A percentile compares a stretch with the other conserved stretches of the same genome.
phyloP scores from a whole-genome alignment of 208 protist species.

The Wallacemonas collosoma region DNA sequence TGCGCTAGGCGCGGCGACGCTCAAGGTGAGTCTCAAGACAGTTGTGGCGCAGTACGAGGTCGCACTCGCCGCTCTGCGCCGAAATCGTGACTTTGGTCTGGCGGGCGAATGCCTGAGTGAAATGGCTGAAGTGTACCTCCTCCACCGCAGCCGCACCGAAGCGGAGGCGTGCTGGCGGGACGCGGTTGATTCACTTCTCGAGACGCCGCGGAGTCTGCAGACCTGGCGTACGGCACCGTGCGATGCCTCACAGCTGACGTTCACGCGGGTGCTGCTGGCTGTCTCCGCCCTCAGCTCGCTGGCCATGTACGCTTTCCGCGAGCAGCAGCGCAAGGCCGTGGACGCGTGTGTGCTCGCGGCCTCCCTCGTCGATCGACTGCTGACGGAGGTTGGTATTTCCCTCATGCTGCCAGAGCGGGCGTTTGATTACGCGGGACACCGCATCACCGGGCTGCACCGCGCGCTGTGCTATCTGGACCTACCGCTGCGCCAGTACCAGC shows the following conservation, averaged over 20 bases:
- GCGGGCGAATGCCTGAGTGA: constrained; percentile 79
- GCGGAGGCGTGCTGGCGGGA: constrained; percentile 72
- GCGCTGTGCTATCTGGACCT: constrained; percentile 13
- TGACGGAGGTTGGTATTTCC: constrained; percentile 35
- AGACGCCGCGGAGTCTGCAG: constrained; percentile 49
- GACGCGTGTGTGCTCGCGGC: constrained; percentile 59
- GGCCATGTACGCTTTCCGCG: constrained; percentile 63
- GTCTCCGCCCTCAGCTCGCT: constrained; percentile 55
- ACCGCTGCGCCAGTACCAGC: constrained; percentile 3
- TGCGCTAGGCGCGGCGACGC: not conserved
- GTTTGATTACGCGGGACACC: constrained; percentile 47
- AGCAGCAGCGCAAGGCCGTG: constrained; percentile 48
- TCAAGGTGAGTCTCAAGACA: constrained; percentile 29
- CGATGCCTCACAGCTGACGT: constrained; percentile 18
- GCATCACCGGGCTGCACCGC: constrained; percentile 26
- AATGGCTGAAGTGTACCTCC: constrained; percentile 51
- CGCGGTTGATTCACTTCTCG: constrained; percentile 68
- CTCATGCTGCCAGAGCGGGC: constrained; percentile 28
- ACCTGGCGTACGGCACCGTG: constrained; percentile 43
- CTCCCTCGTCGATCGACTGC: constrained; percentile 39
- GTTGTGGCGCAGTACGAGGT: constrained; percentile 50
- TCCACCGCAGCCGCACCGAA: constrained; percentile 36
- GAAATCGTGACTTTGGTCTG: constrained; percentile 51
- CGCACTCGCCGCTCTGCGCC: constrained; percentile 44
- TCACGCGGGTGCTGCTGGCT: constrained; percentile 46